Percentiles rank a stretch among this genome's conserved stretches.
These are phyloP conservation scores for Hippophae tibetana DNA, from an alignment of 306 rosid genomes.

Conservation along the genomic window DNA sequence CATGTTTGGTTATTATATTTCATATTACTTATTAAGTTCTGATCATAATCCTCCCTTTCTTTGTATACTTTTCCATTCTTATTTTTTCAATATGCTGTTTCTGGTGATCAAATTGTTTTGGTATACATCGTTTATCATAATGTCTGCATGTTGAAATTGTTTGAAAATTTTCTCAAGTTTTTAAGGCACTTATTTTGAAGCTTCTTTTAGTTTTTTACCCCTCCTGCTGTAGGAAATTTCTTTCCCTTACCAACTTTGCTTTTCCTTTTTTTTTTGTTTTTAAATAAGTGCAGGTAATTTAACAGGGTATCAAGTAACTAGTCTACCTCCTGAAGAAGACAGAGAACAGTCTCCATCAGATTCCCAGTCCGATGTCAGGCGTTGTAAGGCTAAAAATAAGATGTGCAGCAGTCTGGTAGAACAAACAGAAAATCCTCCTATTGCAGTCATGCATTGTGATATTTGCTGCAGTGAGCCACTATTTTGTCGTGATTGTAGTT, in stretches of 20 bases:
- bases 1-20: too few relatives aligned
- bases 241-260: slow-evolving; percentile 7
- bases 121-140: too few relatives aligned
- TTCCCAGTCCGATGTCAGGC: slow-evolving; percentile 10
- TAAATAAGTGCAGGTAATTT: slow-evolving; percentile 20
- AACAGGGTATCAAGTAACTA: slow-evolving; percentile 14
- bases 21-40: neutral
- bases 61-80: neutral
- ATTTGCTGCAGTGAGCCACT: slow-evolving; percentile 63
- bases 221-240: neutral
- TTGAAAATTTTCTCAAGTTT: too few relatives aligned
- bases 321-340: slow-evolving; percentile 38
- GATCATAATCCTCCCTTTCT: neutral
- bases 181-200: too few relatives aligned
- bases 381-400: slow-evolving; percentile 64
- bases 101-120: neutral
- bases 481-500: slow-evolving; percentile 77
- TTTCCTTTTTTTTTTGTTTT: neutral
- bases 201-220: too few relatives aligned
- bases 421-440: slow-evolving; percentile 22
- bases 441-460: slow-evolving; percentile 47
- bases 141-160: too few relatives aligned
- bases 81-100: neutral
- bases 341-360: slow-evolving; percentile 27
- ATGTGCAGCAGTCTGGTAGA: slow-evolving; percentile 41